phyloP scores from a whole-genome alignment of 805 yeast genomes.

The Sugiyamaella valdiviana region DNA sequence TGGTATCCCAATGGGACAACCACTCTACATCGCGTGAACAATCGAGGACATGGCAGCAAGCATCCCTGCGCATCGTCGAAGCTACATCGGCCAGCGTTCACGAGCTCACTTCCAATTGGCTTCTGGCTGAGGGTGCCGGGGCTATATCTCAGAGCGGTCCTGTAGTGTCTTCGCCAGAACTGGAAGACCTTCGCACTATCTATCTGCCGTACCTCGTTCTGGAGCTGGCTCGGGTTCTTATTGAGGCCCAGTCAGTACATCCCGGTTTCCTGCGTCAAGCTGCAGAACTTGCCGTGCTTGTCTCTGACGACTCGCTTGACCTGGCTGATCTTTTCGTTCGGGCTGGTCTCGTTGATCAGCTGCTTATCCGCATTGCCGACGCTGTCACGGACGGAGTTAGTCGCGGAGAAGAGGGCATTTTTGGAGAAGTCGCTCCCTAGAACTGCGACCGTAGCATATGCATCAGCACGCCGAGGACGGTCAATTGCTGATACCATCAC shows the following conservation, averaged over 20 bases:
- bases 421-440: slow-evolving; percentile 16
- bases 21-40: not conserved
- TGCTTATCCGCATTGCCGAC: slow-evolving; percentile 47
- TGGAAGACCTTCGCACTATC: slow-evolving; percentile 51
- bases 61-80: slow-evolving; percentile 2
- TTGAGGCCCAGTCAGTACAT: slow-evolving; percentile 37
- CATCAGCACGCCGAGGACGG: not conserved
- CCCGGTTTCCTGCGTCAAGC: slow-evolving; percentile 51
- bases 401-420: slow-evolving; percentile 42
- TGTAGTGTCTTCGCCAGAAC: slow-evolving; percentile 35
- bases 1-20: slow-evolving; percentile 1
- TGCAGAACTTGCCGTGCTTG: slow-evolving; percentile 49
- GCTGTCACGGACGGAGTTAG: slow-evolving; percentile 46
- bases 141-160: not conserved
- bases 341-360: slow-evolving; percentile 51
- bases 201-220: slow-evolving; percentile 71
- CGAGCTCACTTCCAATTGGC: slow-evolving; percentile 2
- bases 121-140: not conserved
- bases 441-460: not conserved
- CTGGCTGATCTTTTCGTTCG: slow-evolving; percentile 55
- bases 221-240: slow-evolving; percentile 54
- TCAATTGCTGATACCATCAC: not conserved
- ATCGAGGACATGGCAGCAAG: slow-evolving; percentile 1
- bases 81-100: not conserved
- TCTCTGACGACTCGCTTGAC: slow-evolving; percentile 61